These are phyloP conservation scores for Solanum appendiculatum DNA, from an alignment of 257 asterid genomes.

Conservation along the genomic window DNA sequence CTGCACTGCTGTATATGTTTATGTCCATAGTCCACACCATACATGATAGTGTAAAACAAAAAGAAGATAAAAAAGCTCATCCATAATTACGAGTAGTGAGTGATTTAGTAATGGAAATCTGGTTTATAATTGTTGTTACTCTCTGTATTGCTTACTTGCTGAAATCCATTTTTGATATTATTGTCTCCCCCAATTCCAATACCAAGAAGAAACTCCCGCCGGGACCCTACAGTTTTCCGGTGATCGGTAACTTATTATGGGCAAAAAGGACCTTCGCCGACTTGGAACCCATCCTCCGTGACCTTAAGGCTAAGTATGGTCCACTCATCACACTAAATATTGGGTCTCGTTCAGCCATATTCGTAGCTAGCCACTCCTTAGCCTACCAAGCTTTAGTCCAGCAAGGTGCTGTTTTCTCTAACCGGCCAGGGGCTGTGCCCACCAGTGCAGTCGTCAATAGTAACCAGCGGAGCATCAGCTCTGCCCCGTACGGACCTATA, in stretches of 20 bases:
- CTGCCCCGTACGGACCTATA: not conserved
- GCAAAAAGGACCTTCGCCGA: not conserved
- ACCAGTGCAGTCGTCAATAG: not conserved
- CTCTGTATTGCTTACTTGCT: not conserved
- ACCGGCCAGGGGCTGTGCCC: not conserved
- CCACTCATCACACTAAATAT: not conserved
- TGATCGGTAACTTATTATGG: not conserved
- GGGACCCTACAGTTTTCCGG: not conserved
- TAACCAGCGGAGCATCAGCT: not conserved
- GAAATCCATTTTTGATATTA: not conserved
- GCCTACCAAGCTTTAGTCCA: not conserved
- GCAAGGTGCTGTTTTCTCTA: not conserved
- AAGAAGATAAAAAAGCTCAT: not conserved
- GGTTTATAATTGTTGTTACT: not conserved
- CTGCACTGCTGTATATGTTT: no score
- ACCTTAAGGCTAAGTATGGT: not conserved
- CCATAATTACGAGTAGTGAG: not conserved
- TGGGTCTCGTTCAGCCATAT: not conserved
- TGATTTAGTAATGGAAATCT: not conserved
- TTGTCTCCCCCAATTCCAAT: not conserved
- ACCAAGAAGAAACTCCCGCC: not conserved
- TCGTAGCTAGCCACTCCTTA: not conserved
- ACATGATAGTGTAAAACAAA: not conserved
- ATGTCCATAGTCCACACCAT: no score
- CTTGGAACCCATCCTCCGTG: not conserved